Conservation (phyloP, 306 rosid species). For the Malus sieversii region DNA sequence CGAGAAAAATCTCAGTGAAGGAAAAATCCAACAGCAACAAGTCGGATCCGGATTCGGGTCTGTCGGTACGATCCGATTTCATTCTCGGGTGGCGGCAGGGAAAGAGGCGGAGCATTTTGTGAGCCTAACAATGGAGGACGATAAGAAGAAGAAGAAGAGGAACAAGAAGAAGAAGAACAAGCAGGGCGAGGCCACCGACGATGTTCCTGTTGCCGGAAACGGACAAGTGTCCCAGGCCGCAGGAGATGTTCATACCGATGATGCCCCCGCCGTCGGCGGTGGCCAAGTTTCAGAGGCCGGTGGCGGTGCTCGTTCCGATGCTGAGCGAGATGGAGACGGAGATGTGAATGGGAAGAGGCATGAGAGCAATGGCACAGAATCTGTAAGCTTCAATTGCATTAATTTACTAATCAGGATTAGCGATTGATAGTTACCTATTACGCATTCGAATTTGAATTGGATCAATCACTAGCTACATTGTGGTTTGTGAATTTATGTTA, state of each 20-base stretch:
- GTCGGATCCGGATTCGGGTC: neutral
- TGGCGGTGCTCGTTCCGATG: neutral
- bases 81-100: neutral
- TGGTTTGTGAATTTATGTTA: neutral
- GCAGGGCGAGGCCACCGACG: constrained; percentile 33
- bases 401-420: neutral
- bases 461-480: neutral
- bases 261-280: constrained; percentile 20
- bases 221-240: constrained; percentile 23
- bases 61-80: neutral
- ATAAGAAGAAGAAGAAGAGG: constrained; percentile 45
- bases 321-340: constrained; percentile 10
- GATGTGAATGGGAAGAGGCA: constrained; percentile 21
- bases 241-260: constrained; percentile 30
- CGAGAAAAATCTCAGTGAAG: neutral
- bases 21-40: neutral
- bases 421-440: neutral
- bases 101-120: constrained; percentile 6
- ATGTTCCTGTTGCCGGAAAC: constrained; percentile 20
- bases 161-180: constrained; percentile 55
- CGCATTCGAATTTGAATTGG: neutral
- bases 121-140: constrained; percentile 46
- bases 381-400: constrained; percentile 40
- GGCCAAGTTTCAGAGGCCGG: constrained; percentile 18
- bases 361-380: constrained; percentile 34